Evolutionary conservation across 2,329 filamentous ascomycete species (phyloP).

Genomic region (Fusarium globosum): DNA sequence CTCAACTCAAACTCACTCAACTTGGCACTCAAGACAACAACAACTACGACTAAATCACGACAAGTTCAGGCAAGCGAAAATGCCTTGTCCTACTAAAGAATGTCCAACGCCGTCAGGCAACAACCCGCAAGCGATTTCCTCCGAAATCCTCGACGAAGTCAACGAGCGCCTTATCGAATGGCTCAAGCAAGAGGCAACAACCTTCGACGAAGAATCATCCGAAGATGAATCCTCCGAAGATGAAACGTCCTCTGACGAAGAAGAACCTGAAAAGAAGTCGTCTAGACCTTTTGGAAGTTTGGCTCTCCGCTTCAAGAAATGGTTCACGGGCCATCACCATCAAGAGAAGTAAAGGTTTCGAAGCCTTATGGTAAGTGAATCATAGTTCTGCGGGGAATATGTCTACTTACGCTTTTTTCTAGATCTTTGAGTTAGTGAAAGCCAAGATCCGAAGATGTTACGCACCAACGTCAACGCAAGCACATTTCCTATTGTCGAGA

Average conservation of each 20-base stretch:
- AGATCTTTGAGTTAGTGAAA: not conserved
- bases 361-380: fast-evolving
- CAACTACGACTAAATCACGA: fast-evolving
- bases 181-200: not conserved
- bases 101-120: fast-evolving
- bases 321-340: not conserved
- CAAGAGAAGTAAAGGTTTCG: fast-evolving
- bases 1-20: not conserved
- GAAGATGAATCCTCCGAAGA: too few relatives aligned
- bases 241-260: fast-evolving
- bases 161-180: not conserved
- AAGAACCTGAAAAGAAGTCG: fast-evolving
- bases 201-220: fast-evolving
- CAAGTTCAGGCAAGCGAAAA: fast-evolving
- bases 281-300: not conserved
- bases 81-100: not conserved
- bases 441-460: not conserved
- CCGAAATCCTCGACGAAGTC: not conserved
- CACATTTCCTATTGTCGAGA: too few relatives aligned
- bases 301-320: not conserved
- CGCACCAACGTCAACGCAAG: not conserved
- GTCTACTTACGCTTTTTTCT: fast-evolving
- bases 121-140: fast-evolving
- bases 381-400: fast-evolving
- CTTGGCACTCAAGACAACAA: not conserved